Percentiles rank a stretch among this genome's conserved stretches.
Conservation (phyloP, 179 eudicot species). For the Spergularia azorica region DNA sequence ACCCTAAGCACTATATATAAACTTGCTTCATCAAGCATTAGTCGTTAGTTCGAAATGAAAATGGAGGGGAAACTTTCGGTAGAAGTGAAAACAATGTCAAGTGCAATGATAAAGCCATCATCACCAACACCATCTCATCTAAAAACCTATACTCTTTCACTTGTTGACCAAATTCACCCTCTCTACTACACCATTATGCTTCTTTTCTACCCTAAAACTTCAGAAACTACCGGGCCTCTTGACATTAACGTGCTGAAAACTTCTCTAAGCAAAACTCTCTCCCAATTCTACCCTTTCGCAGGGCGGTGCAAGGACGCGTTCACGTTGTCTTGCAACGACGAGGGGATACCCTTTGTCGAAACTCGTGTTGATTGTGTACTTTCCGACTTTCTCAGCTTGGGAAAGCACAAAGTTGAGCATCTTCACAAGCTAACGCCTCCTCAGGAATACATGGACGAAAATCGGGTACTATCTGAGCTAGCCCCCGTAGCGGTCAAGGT, state of each 20-base stretch:
- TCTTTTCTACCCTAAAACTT: conserved; percentile 8
- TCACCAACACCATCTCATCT: conserved; percentile 9
- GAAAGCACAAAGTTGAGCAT: too few species aligned
- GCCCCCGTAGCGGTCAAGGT: not conserved
- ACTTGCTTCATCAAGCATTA: too few species aligned
- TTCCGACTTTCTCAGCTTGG: too few species aligned
- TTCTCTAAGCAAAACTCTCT: conserved; percentile 4
- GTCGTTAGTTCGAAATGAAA: too few species aligned
- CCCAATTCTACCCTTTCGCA: conserved; percentile 13
- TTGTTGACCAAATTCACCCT: conserved; percentile 10
- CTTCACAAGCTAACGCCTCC: too few species aligned
- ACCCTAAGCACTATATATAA: too few species aligned
- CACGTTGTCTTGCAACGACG: conserved; percentile 4
- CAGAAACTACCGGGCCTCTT: not conserved
- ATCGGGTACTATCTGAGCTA: too few species aligned
- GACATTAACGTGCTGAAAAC: not conserved
- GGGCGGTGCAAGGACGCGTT: conserved; percentile 5
- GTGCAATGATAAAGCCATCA: not conserved
- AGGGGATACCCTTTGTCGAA: conserved; percentile 14
- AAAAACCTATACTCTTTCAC: not conserved
- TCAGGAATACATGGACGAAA: too few species aligned
- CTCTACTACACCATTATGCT: not conserved
- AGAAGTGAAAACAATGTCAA: not conserved
- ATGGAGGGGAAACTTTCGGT: not conserved
- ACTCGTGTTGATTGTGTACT: not conserved